Evolutionary conservation across 768 basidiomycete genomes (phyloP), one percentile per base, ranked within the genome.

Genomic region (Boletus tomentosulus): DNA sequence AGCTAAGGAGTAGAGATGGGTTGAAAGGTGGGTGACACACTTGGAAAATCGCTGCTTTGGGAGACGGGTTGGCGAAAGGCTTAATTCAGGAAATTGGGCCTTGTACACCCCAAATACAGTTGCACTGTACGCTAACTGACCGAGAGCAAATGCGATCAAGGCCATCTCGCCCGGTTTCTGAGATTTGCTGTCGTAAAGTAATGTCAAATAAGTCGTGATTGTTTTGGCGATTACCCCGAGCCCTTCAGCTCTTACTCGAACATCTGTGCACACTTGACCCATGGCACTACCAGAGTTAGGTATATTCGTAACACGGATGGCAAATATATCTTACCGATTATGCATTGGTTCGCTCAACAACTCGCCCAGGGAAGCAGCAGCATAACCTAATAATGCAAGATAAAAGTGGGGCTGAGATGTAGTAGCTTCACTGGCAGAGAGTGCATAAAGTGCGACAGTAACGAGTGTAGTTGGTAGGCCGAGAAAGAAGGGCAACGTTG

Each of bases 211-310:
- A 0, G 93, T 92, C 10, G 77, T 73, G 9, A 89, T 49, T 1
- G 92, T 85, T 71, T 92, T 93, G 43, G 71, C 58, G 10, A 86
- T 81, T 8, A 97, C 86, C 19, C 87, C 94, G 2, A 80, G 70
- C 3, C 92, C 97, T 73, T 99, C 96, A 3, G 93, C 91, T 41
- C 81, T 79, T 0, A 98, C 87, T 31, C 97, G 80, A 9, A 88
- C 72, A 25, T 77, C 72, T 30, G 92, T 86, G 50, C 79, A 76
- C 22, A 87, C 75, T 56, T 87, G 79, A 46, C 77, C 71, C 76
- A 89, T 86, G 5, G 85, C 86, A 63, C 81, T 89, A 63, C n/a
- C 49, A 31, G 60, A 48, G 66, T 77, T 42, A 65, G 54, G 49
- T 31, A 25, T 25, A 24, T 44, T 43, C 16, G 28, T 48, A 37